A percentile compares a stretch with the other conserved stretches of the same genome.
Evolutionary conservation across 2,329 filamentous ascomycete species (phyloP).

Genomic region (Cladosporium colombiae): DNA sequence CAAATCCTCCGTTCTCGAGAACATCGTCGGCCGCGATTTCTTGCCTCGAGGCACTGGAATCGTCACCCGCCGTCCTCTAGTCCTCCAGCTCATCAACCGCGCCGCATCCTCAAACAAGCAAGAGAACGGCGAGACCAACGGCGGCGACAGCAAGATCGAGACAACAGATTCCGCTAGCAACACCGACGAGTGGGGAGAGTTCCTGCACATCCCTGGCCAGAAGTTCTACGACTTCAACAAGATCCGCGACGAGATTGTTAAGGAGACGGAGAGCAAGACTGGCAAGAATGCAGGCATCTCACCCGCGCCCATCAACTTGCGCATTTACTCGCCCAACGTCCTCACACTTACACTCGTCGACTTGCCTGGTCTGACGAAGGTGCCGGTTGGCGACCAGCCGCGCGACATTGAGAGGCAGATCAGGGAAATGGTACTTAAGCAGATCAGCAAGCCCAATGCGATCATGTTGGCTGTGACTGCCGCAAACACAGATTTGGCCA

Average conservation of each 20-base stretch:
- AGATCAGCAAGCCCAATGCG: slow-evolving; percentile 97
- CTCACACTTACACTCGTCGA: slow-evolving; percentile 95
- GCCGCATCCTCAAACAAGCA: slow-evolving; percentile 53
- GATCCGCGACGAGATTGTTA: slow-evolving; percentile 95
- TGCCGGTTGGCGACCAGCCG: slow-evolving; percentile 93
- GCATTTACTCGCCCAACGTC: slow-evolving; percentile 98
- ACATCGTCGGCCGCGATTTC: slow-evolving; percentile 98
- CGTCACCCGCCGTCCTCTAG: slow-evolving; percentile 90
- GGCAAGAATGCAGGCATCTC: slow-evolving; percentile 96
- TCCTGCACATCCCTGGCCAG: slow-evolving; percentile 93
- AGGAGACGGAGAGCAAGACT: slow-evolving; percentile 95
- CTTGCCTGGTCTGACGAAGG: slow-evolving; percentile 92
- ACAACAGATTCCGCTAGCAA: slow-evolving; percentile 86
- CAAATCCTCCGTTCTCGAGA: slow-evolving; percentile 98
- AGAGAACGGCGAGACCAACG: slow-evolving; percentile 77
- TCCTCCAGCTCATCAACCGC: slow-evolving; percentile 95
- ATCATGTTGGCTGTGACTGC: slow-evolving; percentile 96
- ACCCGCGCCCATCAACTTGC: slow-evolving; percentile 91
- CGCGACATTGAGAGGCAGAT: slow-evolving; percentile 97
- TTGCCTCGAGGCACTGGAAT: slow-evolving; percentile 96
- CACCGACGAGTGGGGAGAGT: slow-evolving; percentile 96
- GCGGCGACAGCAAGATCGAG: slow-evolving; percentile 64
- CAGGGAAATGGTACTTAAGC: slow-evolving; percentile 96
- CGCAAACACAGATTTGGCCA: slow-evolving; percentile 96
- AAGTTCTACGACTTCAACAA: slow-evolving; percentile 99